A percentile compares a stretch with the other conserved stretches of the same genome.
These are phyloP conservation scores for Phytophthora syringae DNA, from an alignment of 352 stramenopile species.

Conservation along the genomic window DNA sequence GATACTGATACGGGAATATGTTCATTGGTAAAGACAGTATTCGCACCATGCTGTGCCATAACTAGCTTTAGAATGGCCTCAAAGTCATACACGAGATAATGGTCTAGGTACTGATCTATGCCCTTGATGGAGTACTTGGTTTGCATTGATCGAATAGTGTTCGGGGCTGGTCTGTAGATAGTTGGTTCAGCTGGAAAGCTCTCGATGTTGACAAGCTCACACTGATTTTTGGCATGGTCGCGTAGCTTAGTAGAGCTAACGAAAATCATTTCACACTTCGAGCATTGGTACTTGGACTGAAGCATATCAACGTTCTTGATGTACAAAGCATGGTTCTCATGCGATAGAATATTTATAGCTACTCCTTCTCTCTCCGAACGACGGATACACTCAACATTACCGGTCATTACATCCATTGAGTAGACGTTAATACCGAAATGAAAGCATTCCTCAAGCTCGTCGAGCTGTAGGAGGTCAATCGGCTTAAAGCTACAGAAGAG, in stretches of 20 bases:
- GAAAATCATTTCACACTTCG: constrained; percentile 5
- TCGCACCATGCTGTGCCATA: too few species aligned
- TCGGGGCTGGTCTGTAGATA: background rate
- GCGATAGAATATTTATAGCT: background rate
- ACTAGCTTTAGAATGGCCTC: too few species aligned
- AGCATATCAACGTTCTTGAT: constrained; percentile 4
- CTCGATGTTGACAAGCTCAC: background rate
- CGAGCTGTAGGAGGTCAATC: too few species aligned
- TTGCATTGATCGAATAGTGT: background rate
- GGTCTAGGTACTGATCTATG: too few species aligned
- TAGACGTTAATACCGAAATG: too few species aligned
- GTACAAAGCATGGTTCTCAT: background rate
- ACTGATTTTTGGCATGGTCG: background rate
- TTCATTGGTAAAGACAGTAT: too few species aligned
- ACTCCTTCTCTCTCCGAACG: background rate
- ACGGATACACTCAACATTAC: background rate
- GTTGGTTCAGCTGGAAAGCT: background rate
- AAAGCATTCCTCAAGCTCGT: too few species aligned
- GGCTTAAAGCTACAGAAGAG: background rate
- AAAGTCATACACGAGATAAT: too few species aligned
- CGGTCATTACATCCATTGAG: too few species aligned
- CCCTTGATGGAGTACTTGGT: too few species aligned
- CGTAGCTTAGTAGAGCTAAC: background rate
- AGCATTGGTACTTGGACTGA: background rate
- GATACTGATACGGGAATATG: too few species aligned